Base-by-base conservation (phyloP, 2,329 filamentous ascomycete species). In the Colletotrichum orbiculare region DNA sequence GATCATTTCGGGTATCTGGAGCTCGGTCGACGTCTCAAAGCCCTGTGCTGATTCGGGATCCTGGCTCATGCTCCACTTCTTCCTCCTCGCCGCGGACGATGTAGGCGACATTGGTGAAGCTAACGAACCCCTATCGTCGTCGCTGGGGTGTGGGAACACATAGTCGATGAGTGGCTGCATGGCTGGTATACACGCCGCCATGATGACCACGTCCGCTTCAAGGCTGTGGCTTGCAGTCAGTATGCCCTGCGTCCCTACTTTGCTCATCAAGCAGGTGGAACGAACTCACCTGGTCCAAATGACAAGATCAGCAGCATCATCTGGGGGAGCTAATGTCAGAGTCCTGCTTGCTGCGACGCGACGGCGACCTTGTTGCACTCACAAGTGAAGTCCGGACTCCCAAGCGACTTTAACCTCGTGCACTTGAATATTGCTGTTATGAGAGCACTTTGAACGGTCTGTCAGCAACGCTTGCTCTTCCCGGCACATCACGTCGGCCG, bases 151-250 rank as follows among this genome's bases (percentile, higher is more conserved):
- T 2, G 62, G 58, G 6, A 56, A 47, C 1, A 43, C 41, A n/a
- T 56, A 46, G 43, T 65, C 58, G 7, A 53, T 38, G 4, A 77
- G 68, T 2, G 75, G 76, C 35, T 76, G 73, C 2, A 77, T 70
- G 8, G 75, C 69, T 4, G 76, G 76, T 12, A 77, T 75, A 33
- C 72, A 77, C 13, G 71, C 72, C 6, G 75, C 75, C 46, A 77
- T 76, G 37, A 77, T 74, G 37, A 77, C 74, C 34, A 71, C 73
- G 39, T 70, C 73, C n/a, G 73, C 72, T 57, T 77, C 76, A 52
- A 76, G 68, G 2, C 75, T 76, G n/a, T n/a, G 13, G 17, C n/a
- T 7, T 6, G 25, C 10, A n/a, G 25, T 33, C 8, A 54, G 5
- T 8, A 25, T 25, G 5, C 4, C 25, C 25, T 25, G 25, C 25